phyloP scores from a whole-genome alignment of 805 yeast species.

The Jamesozyma spencerorum region DNA sequence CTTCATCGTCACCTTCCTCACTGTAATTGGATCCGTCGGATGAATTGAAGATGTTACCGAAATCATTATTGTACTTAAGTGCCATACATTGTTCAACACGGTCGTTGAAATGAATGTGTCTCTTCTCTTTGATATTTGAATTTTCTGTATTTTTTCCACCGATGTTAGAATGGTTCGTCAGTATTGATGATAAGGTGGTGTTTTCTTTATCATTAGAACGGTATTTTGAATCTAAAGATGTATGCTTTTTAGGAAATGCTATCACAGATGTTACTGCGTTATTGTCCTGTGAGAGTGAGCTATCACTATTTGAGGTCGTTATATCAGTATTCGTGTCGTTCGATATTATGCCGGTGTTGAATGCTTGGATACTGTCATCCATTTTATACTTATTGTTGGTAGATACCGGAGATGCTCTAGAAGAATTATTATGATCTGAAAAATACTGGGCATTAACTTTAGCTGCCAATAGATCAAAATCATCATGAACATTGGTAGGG shows the following conservation, averaged over 20 bases:
- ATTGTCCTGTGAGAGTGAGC: background rate
- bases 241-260: background rate
- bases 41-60: conserved; percentile 10
- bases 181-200: conserved; percentile 11
- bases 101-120: conserved; percentile 88
- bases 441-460: conserved; percentile 31
- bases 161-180: conserved; percentile 11
- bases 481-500: conserved; percentile 24
- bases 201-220: background rate
- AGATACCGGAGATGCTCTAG: background rate
- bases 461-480: conserved; percentile 29
- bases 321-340: background rate
- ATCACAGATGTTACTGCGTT: too few species aligned
- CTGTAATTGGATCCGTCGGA: conserved; percentile 9
- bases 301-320: background rate
- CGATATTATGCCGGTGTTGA: background rate
- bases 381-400: background rate
- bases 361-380: background rate
- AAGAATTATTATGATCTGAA: conserved; percentile 1
- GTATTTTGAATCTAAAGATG: background rate
- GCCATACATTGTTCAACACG: conserved; percentile 93
- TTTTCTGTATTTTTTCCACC: conserved; percentile 1
- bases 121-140: conserved; percentile 10
- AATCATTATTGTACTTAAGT: conserved; percentile 29
- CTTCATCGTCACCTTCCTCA: background rate